Conservation (phyloP, 73 alveolate genomes). For the Stentor coeruleus region DNA sequence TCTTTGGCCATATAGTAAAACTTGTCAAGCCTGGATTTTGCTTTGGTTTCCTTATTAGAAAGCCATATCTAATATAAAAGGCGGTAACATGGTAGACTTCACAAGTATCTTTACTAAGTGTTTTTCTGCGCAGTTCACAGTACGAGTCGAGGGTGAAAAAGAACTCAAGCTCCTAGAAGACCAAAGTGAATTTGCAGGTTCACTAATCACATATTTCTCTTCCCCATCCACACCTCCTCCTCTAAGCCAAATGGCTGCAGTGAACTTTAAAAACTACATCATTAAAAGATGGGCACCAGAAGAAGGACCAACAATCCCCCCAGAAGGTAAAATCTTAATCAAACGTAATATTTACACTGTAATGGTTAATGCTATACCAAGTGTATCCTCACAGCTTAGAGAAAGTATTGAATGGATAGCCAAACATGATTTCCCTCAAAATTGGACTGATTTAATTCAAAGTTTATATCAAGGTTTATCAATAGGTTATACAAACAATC, state of each 20-base stretch:
- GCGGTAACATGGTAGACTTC: conserved; percentile 28
- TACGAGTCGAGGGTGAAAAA: not conserved
- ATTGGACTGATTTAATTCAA: not conserved
- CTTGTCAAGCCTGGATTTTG: conserved; percentile 39
- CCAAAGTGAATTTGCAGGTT: not conserved
- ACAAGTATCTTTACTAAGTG: not conserved
- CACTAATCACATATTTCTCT: not conserved
- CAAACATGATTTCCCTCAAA: not conserved
- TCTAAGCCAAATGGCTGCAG: conserved; percentile 13
- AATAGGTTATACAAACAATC: not conserved
- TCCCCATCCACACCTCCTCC: not conserved
- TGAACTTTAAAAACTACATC: conserved; percentile 11
- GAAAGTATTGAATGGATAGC: not conserved
- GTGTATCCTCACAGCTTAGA: conserved; percentile 7
- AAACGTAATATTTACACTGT: not conserved
- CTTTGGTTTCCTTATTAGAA: conserved; percentile 35
- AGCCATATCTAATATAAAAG: too few species aligned
- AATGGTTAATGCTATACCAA: not conserved
- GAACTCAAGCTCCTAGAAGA: conserved; percentile 2
- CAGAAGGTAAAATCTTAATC: not conserved
- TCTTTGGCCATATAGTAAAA: conserved; percentile 27
- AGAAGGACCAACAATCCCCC: conserved; percentile 14
- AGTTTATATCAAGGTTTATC: not conserved
- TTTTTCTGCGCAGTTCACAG: not conserved
- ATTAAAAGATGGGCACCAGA: conserved; percentile 17